Evolutionary conservation across 2,329 filamentous ascomycete species (phyloP), one percentile per base, ranked within the genome.

Genomic region (Calonectria honghensis): DNA sequence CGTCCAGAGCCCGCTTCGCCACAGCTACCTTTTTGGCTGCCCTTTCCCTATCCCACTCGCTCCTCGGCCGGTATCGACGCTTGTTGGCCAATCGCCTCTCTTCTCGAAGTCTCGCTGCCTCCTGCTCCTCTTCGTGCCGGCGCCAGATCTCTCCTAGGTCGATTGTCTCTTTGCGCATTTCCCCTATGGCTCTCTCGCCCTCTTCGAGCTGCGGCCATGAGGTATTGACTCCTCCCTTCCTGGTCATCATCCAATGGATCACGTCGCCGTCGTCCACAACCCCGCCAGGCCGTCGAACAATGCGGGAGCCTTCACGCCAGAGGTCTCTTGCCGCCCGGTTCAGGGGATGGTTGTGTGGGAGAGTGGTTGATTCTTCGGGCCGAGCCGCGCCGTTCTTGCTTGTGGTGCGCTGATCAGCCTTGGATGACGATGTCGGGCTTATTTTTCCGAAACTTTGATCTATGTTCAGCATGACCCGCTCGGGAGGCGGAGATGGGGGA

Each of bases 81-180:
- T 81, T 81, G 54, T 78, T 81, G 24, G 76, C 79, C 39, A 74
- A 65, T 13, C 78, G 76, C 31, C 73, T 71, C 61, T 77, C 73
- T 48, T 81, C 80, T 45, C 73, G 79, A 31, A 73, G 54, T 16
- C 72, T 68, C 31, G 52, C 72, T 2, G 35, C 45, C 48, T 75
- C 76, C 10, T 77, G 75, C 48, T 74, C 76, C 66, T 79, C 76
- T 29, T 74, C 61, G 3, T 74, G 73, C 66, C 68, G 76, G 29
- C 72, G 73, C 13, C 18, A 35, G 24, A 82, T 73, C 29, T 66
- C 68, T n/a, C 51, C 31, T 2, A 74, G 16, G 45, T 82, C 75
- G 39, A 82, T 59, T 2, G 41, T 73, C 0, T 77, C 77, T 27
- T 73, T 78, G 29, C 75, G 51, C 78, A 82, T 79, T 14, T 39